A percentile compares a stretch with the other conserved stretches of the same genome.
phyloP scores from a whole-genome alignment of 78 protist species.

The Trichosphaerium sp. region DNA sequence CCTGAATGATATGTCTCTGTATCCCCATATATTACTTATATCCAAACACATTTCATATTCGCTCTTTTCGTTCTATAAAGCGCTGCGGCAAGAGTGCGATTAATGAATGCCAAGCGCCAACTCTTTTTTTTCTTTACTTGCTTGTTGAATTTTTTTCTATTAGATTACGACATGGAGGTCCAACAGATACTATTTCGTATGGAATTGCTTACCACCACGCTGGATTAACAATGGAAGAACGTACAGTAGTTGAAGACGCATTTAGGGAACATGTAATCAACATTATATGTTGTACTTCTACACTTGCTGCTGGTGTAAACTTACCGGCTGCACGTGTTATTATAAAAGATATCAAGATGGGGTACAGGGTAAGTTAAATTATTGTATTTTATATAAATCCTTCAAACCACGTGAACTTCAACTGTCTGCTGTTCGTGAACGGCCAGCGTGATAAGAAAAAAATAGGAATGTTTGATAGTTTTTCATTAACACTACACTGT shows the following conservation, averaged over 20 bases:
- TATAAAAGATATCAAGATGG: background rate
- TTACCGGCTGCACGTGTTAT: slow-evolving; percentile 38
- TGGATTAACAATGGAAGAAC: slow-evolving; percentile 28
- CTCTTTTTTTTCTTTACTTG: no score
- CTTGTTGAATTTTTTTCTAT: no score
- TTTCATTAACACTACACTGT: no score
- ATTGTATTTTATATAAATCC: background rate
- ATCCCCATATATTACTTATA: no score
- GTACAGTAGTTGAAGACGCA: slow-evolving; percentile 4
- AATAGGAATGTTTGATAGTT: no score
- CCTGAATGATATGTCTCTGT: no score
- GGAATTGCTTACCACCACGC: slow-evolving; percentile 47
- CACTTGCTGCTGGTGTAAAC: slow-evolving; percentile 61
- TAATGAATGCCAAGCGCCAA: no score
- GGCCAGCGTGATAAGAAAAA: no score
- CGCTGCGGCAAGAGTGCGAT: no score
- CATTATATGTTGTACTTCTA: slow-evolving; percentile 19
- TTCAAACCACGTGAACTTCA: background rate
- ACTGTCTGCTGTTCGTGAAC: background rate
- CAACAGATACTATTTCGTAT: background rate
- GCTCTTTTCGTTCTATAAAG: no score
- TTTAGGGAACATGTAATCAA: background rate
- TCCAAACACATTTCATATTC: no score
- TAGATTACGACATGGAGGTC: no score
- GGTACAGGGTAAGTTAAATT: background rate